phyloP scores from a whole-genome alignment of 306 rosid genomes.

The Sophora flavescens region DNA sequence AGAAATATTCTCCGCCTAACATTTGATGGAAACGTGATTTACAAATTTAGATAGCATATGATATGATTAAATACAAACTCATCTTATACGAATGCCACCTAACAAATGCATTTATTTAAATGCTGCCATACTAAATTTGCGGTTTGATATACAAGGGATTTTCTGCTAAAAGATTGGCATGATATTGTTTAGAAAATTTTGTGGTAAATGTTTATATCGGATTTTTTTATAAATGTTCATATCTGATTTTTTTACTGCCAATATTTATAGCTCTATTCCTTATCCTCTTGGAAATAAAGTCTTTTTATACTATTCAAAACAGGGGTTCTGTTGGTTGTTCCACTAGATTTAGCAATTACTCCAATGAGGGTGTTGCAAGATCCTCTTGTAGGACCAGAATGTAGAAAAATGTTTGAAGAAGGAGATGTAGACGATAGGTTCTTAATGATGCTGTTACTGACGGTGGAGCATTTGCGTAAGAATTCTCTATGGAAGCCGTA shows the following conservation, averaged over 20 bases:
- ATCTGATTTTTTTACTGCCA: background rate
- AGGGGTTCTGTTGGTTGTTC: conserved; percentile 88
- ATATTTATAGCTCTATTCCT: conserved; percentile 13
- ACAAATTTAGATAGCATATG: background rate
- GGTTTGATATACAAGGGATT: background rate
- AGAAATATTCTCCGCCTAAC: background rate
- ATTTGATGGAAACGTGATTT: background rate
- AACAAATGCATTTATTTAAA: background rate
- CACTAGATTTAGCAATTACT: conserved; percentile 88
- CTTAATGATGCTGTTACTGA: conserved; percentile 77
- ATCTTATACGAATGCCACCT: background rate
- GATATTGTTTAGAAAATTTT: background rate
- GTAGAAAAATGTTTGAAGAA: conserved; percentile 90
- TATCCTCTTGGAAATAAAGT: conserved; percentile 8
- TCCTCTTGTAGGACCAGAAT: conserved; percentile 84
- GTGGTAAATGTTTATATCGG: background rate
- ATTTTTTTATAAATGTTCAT: background rate
- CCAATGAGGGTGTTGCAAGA: conserved; percentile 99
- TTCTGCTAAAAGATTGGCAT: background rate
- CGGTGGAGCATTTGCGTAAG: conserved; percentile 80
- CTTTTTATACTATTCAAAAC: conserved; percentile 36
- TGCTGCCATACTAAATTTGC: background rate
- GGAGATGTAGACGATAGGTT: conserved; percentile 96
- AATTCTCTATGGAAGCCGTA: conserved; percentile 97
- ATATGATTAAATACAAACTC: background rate